Evolutionary conservation across 495 filamentous ascomycete species (phyloP).

Genomic region (Elasticomyces elasticus): DNA sequence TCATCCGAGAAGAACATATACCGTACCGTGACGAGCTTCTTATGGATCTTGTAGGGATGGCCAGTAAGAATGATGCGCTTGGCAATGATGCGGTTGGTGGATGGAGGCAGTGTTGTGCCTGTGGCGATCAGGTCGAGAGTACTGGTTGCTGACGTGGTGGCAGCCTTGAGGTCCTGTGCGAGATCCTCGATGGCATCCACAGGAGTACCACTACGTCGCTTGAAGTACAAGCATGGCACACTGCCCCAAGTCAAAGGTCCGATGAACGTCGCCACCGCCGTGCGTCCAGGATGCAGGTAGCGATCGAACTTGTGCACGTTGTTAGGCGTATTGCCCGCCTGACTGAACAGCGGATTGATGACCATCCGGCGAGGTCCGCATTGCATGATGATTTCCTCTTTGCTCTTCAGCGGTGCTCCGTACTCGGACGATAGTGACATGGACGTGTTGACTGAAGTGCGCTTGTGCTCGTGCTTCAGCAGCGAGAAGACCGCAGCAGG

Average conservation of each 20-base stretch:
- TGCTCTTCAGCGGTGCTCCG: constrained; percentile 67
- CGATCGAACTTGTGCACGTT: constrained; percentile 95
- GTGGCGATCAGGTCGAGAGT: constrained; percentile 65
- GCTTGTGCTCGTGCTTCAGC: constrained; percentile 88
- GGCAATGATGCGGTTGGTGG: constrained; percentile 70
- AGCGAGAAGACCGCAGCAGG: constrained; percentile 65
- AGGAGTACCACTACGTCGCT: constrained; percentile 30
- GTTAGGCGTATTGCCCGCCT: constrained; percentile 74
- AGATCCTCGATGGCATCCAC: constrained; percentile 24
- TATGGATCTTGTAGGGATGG: constrained; percentile 97
- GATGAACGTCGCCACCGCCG: constrained; percentile 82
- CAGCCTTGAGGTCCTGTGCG: neutral
- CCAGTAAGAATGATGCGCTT: constrained; percentile 92
- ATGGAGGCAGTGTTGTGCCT: constrained; percentile 73
- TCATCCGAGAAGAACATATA: constrained; percentile 99
- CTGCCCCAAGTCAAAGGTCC: constrained; percentile 87
- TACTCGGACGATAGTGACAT: constrained; percentile 67
- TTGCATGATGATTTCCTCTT: constrained; percentile 81
- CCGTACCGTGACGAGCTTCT: constrained; percentile 85
- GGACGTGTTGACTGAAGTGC: constrained; percentile 74
- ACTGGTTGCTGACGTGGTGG: neutral
- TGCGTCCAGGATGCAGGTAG: constrained; percentile 81
- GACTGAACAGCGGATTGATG: constrained; percentile 84
- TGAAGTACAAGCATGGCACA: constrained; percentile 81
- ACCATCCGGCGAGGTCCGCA: constrained; percentile 75